Conservation (phyloP, 2,329 filamentous ascomycete species). For the Hymenoscyphus albidus region DNA sequence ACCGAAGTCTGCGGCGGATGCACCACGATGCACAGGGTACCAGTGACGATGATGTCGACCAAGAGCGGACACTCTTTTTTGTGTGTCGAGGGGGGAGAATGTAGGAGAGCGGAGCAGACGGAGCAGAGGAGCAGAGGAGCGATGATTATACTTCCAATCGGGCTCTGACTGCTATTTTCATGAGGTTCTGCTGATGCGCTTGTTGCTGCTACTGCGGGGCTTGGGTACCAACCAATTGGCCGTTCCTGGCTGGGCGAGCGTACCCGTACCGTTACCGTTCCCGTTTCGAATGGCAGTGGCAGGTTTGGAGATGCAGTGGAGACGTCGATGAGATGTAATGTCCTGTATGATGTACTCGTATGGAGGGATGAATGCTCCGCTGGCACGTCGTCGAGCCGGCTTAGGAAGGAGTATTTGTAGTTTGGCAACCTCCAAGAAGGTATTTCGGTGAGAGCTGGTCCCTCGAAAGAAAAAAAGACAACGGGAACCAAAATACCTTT, state of each 20-base stretch:
- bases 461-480: neutral
- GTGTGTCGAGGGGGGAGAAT: neutral
- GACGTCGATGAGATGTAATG: neutral
- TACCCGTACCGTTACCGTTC: neutral
- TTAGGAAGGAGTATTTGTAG: neutral
- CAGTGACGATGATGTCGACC: slow-evolving; percentile 1
- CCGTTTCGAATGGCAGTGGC: neutral
- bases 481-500: neutral
- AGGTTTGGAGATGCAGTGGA: neutral
- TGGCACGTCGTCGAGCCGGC: neutral
- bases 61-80: neutral
- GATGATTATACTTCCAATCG: slow-evolving; percentile 1
- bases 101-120: neutral
- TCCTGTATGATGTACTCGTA: neutral
- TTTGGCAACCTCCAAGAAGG: neutral
- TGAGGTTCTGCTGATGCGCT: neutral
- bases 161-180: neutral
- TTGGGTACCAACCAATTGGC: slow-evolving; percentile 3
- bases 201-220: neutral
- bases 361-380: neutral
- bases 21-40: slow-evolving; percentile 1
- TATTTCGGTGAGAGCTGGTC: neutral
- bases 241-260: neutral
- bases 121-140: no score
- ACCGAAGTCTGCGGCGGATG: neutral